Percentiles rank a stretch among this genome's conserved stretches.
These are phyloP conservation scores for Hyphodiscus sp. DNA, from an alignment of 2,329 filamentous ascomycete genomes.

Conservation along the genomic window DNA sequence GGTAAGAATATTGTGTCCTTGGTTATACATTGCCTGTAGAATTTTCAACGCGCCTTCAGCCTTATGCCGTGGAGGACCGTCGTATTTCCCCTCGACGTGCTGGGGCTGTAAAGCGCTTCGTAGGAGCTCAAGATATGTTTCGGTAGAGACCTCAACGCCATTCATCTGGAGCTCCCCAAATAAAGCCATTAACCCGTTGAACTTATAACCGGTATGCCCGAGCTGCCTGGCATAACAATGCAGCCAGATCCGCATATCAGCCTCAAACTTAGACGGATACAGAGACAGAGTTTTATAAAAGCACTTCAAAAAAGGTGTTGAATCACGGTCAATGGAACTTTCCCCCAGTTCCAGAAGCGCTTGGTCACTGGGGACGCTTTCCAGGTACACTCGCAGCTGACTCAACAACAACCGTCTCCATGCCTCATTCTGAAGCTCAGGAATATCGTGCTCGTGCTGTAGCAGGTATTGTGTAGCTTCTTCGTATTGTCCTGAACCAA, in stretches of 20 bases:
- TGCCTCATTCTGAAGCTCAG: constrained; percentile 12
- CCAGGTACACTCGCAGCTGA: constrained; percentile 20
- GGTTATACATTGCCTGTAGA: constrained; percentile 35
- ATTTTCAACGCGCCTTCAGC: constrained; percentile 33
- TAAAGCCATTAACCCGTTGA: constrained; percentile 27
- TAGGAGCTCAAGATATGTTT: constrained; percentile 32
- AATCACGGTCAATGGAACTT: constrained; percentile 31
- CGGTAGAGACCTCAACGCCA: constrained; percentile 31
- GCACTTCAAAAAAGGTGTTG: constrained; percentile 36
- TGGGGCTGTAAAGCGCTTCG: constrained; percentile 30
- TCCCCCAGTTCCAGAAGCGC: constrained; percentile 32
- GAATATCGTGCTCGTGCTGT: constrained; percentile 4
- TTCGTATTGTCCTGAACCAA: constrained; percentile 16
- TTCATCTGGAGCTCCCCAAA: constrained; percentile 32
- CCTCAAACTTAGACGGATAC: constrained; percentile 27
- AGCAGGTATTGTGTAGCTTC: constrained; percentile 9
- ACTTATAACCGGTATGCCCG: constrained; percentile 34
- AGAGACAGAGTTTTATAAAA: constrained; percentile 32
- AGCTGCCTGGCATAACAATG: constrained; percentile 32
- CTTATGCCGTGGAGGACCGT: constrained; percentile 1
- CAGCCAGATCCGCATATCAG: constrained; percentile 32
- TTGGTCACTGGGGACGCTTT: constrained; percentile 28
- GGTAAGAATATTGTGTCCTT: constrained; percentile 35
- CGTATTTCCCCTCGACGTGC: constrained; percentile 14
- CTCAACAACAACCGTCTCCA: constrained; percentile 19